Evolutionary conservation across 148 eudicot genomes (phyloP), one percentile per base, ranked within the genome.

Genomic region (Spergularia bocconei): DNA sequence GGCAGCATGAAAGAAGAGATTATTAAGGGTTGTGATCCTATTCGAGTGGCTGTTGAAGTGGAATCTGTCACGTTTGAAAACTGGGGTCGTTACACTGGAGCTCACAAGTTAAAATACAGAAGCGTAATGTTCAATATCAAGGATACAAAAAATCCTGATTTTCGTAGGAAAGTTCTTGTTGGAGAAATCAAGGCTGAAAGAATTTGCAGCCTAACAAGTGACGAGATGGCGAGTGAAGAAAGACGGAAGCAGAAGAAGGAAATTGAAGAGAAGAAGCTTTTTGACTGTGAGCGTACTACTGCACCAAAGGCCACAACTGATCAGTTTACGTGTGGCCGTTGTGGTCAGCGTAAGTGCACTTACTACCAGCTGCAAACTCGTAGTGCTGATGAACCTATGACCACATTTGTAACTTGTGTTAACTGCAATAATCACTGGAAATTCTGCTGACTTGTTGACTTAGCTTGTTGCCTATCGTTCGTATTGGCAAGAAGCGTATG

Each of bases 311-410:
- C 92, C 58, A 80, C 92, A 44, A 89, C 90, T 2, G 85, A 87
- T 69, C 82, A 85, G 81, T 89, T 89, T 76, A 89, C 73, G 77
- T 89, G 92, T 47, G 87, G 92, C 63, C 84, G 88, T 53, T 89
- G 92, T 82, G 80, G 82, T 56, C 84, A 89, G 80, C 80, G 85
- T 20, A 85, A 82, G 83, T 78, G 83, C 72, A 89, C 90, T 15
- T 89, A 89, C 84, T 80, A 80, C 73, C 92, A 87, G 80, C 4
- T 89, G 85, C 92, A 89, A 75, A 89, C 92, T 38, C 79, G 92
- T 56, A 89, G 90, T 85, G 92, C 92, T 41, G 90, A 89, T 84
- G 92, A 89, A 75, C 92, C 92, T 2, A 89, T 89, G 92, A 89
- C 92, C 0, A 89, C 92, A 1, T 89, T 81, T 72, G 92, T 89